Evolutionary conservation across 768 basidiomycete species (phyloP).

Genomic region (Paxillus involutus): DNA sequence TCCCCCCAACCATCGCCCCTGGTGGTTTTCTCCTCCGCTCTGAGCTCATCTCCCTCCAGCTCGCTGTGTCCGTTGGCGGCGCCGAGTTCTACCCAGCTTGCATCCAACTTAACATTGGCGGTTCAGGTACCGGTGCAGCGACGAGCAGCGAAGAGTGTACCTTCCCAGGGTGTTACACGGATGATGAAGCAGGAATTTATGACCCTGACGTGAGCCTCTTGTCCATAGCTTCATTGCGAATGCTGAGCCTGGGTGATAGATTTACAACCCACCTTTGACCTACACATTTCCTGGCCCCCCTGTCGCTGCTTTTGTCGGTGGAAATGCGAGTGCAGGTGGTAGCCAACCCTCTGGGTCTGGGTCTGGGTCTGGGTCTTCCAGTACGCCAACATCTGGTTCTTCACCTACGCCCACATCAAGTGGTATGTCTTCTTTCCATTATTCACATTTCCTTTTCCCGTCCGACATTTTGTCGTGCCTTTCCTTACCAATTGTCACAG

Average conservation of each 20-base stretch:
- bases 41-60: constrained; percentile 77
- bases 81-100: constrained; percentile 43
- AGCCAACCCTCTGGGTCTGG: constrained; percentile 22
- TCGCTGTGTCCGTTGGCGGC: constrained; percentile 51
- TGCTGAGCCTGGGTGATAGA: constrained; percentile 8
- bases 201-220: constrained; percentile 39
- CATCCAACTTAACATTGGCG: constrained; percentile 29
- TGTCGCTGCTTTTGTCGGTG: constrained; percentile 42
- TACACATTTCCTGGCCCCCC: constrained; percentile 58
- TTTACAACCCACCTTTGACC: constrained; percentile 30
- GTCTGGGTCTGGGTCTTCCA: constrained; percentile 14
- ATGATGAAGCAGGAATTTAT: constrained; percentile 68
- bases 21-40: constrained; percentile 77
- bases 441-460: neutral
- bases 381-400: constrained; percentile 9
- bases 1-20: constrained; percentile 53
- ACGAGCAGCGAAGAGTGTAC: constrained; percentile 41
- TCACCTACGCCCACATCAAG: constrained; percentile 13
- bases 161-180: constrained; percentile 71
- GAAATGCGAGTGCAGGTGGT: constrained; percentile 11
- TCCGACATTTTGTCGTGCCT: neutral
- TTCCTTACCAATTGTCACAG: constrained; percentile 25
- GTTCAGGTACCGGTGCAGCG: constrained; percentile 21
- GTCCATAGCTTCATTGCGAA: neutral
- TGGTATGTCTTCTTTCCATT: constrained; percentile 14